These are phyloP conservation scores for Acorus gramineus DNA, from an alignment of 106 monocot species.

Conservation along the genomic window DNA sequence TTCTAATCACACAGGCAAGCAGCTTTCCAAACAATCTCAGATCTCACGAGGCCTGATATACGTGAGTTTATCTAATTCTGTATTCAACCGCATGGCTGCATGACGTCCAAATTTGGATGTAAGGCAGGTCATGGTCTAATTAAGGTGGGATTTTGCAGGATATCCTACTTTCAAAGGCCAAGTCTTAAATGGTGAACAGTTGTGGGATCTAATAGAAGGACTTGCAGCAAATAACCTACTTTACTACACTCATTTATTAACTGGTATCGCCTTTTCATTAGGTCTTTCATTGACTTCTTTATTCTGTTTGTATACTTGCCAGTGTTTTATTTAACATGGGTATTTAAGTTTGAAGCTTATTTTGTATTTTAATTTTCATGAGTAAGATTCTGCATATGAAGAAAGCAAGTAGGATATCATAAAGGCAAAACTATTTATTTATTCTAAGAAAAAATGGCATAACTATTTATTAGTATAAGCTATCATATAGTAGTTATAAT, in stretches of 20 bases:
- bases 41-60: constrained; percentile 29
- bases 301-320: neutral
- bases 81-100: constrained; percentile 8
- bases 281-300: neutral
- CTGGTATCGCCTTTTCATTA: constrained; percentile 32
- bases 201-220: constrained; percentile 96
- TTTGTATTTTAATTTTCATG: too few relatives aligned
- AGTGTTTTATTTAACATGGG: too few relatives aligned
- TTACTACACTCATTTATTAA: constrained; percentile 92
- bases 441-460: too few relatives aligned
- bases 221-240: constrained; percentile 79
- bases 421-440: too few relatives aligned
- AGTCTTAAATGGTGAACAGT: constrained; percentile 75
- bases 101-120: neutral
- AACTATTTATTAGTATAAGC: too few relatives aligned
- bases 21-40: constrained; percentile 38
- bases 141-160: constrained; percentile 35
- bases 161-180: constrained; percentile 96
- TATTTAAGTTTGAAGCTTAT: too few relatives aligned
- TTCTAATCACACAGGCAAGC: constrained; percentile 99
- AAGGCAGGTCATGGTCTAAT: constrained; percentile 6
- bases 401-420: too few relatives aligned
- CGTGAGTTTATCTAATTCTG: constrained; percentile 30
- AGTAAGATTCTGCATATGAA: too few relatives aligned
- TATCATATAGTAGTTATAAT: too few relatives aligned